These are phyloP conservation scores for Oleoguttula mirabilis DNA, from an alignment of 495 filamentous ascomycete genomes.

Conservation along the genomic window DNA sequence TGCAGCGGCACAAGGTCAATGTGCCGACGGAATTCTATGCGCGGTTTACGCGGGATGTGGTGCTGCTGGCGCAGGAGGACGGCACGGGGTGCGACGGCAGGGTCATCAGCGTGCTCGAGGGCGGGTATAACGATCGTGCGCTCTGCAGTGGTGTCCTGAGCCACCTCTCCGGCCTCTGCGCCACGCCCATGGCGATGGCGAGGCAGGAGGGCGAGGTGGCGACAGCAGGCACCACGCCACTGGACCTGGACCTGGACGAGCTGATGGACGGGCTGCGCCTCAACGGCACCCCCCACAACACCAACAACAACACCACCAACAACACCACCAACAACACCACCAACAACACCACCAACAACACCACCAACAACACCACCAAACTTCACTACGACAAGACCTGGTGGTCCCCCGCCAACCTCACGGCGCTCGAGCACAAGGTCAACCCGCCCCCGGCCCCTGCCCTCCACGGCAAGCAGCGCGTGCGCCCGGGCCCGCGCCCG, in stretches of 20 bases:
- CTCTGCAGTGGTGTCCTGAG: slow-evolving; percentile 77
- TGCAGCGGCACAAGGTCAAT: slow-evolving; percentile 91
- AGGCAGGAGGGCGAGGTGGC: slow-evolving; percentile 29
- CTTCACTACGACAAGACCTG: slow-evolving; percentile 51
- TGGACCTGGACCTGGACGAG: neutral
- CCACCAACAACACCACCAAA: no score
- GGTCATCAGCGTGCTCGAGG: slow-evolving; percentile 85
- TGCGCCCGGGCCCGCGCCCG: slow-evolving; percentile 36
- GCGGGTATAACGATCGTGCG: slow-evolving; percentile 88
- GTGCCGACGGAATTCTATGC: slow-evolving; percentile 97
- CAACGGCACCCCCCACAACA: neutral
- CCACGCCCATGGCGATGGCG: neutral
- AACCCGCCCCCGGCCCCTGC: slow-evolving; percentile 34
- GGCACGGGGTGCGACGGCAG: slow-evolving; percentile 65
- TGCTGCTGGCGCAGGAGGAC: slow-evolving; percentile 69
- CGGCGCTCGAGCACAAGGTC: slow-evolving; percentile 48
- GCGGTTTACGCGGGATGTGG: slow-evolving; percentile 70
- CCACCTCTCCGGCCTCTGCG: slow-evolving; percentile 68
- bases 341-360: no score
- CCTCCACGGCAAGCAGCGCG: neutral
- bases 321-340: no score
- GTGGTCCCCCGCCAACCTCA: slow-evolving; percentile 62
- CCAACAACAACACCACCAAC: neutral
- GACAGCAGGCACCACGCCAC: neutral
- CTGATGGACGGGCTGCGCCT: slow-evolving; percentile 11